Percentiles rank a stretch among this genome's conserved stretches.
phyloP scores from a whole-genome alignment of 306 rosid species.

The Amphicarpaea edgeworthii region DNA sequence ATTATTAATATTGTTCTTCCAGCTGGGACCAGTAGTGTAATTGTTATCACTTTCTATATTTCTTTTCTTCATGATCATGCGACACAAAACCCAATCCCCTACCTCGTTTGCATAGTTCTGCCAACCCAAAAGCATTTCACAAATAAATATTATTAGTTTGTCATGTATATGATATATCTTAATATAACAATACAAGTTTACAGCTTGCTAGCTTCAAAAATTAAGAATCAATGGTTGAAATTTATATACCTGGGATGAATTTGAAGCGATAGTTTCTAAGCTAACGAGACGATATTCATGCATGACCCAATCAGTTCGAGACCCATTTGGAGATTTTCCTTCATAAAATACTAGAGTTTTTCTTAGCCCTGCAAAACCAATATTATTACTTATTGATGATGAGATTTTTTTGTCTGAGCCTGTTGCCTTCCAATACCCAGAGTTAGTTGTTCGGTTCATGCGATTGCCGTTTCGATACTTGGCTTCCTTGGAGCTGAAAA shows the following conservation, averaged over 20 bases:
- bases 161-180: neutral
- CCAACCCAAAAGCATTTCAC: constrained; percentile 24
- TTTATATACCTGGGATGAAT: constrained; percentile 42
- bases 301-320: constrained; percentile 76
- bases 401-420: constrained; percentile 68
- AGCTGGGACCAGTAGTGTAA: neutral
- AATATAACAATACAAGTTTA: neutral
- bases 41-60: constrained; percentile 24
- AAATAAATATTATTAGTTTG: neutral
- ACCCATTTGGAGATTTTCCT: constrained; percentile 62
- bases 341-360: constrained; percentile 68
- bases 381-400: constrained; percentile 52
- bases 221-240: neutral
- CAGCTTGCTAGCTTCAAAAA: no score
- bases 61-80: constrained; percentile 65
- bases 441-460: constrained; percentile 63
- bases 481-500: constrained; percentile 69
- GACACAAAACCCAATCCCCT: constrained; percentile 82
- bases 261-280: constrained; percentile 13
- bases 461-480: constrained; percentile 62
- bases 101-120: constrained; percentile 48
- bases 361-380: constrained; percentile 59
- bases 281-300: constrained; percentile 74
- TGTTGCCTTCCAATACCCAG: constrained; percentile 84
- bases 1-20: constrained; percentile 37